These are phyloP conservation scores for Microcyclosporella mali DNA, from an alignment of 2,329 filamentous ascomycete species.

Conservation along the genomic window DNA sequence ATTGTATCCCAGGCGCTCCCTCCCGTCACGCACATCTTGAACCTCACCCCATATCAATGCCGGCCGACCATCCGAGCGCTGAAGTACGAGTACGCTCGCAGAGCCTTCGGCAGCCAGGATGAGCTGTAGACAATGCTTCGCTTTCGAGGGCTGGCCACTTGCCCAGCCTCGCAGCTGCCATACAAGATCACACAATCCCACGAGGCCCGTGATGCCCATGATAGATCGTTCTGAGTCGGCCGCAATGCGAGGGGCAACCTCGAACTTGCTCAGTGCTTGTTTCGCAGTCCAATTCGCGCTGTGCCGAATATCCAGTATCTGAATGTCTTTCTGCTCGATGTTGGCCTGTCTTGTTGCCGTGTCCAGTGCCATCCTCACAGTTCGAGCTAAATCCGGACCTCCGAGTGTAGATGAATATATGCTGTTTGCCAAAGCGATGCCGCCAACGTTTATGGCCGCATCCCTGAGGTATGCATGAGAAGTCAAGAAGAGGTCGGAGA, in stretches of 20 bases:
- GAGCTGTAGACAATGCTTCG: constrained; percentile 18
- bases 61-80: constrained; percentile 19
- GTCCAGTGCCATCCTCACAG: constrained; percentile 9
- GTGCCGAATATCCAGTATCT: constrained; percentile 16
- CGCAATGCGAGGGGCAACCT: constrained; percentile 4
- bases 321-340: constrained; percentile 15
- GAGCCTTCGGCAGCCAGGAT: constrained; percentile 7
- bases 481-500: constrained; percentile 22
- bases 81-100: constrained; percentile 14
- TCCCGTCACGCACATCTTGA: constrained; percentile 21
- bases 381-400: constrained; percentile 6
- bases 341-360: constrained; percentile 14
- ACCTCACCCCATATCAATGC: constrained; percentile 19
- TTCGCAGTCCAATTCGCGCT: neutral
- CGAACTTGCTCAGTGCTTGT: constrained; percentile 9
- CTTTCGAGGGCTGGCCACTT: constrained; percentile 6
- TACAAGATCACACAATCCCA: constrained; percentile 16
- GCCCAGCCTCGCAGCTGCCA: constrained; percentile 25
- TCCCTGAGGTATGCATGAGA: constrained; percentile 26
- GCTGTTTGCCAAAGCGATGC: constrained; percentile 8
- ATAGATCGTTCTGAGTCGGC: neutral
- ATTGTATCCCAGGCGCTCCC: constrained; percentile 26
- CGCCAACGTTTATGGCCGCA: constrained; percentile 16
- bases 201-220: constrained; percentile 11
- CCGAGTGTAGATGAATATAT: constrained; percentile 10